Base-by-base conservation (phyloP, 345 rosid genomes). In the Alliaria petiolata region DNA sequence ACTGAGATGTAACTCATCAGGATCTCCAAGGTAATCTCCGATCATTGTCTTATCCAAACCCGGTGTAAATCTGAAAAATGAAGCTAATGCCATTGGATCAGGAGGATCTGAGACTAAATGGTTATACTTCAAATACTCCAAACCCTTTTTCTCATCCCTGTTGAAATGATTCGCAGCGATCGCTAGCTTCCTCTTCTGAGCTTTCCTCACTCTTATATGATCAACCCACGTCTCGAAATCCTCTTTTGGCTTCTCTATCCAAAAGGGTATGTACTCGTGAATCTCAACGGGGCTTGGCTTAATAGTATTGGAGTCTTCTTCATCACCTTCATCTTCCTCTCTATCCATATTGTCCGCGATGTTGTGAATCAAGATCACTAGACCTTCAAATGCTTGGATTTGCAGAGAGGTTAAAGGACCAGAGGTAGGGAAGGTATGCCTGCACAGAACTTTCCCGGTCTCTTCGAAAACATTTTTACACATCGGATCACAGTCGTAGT, bases 351-450 rank as follows among this genome's bases (percentile, higher is more conserved):
- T 83, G 28, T 85, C 95, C 0, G 97, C 88, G 7, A 95, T 89
- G 85, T 76, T 91, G 78, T 89, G 95, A 53, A 87, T 76, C 78
- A 91, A 62, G 61, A 89, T 88, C 26, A 88, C 82, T 14, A 95
- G 79, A 31, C 97, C 99, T 82, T 95, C 99, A 58, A 95, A 95
- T 6, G 99, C 95, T 83, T 95, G 97, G 65, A 91, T 68, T 54
- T 95, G 99, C 5, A 84, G 36, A 33, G 86, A 68, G 19, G 86
- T 82, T 64, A 84, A 69, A 12, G 89, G 90, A 38, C 85, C 86
- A 14, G 86, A 69, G 3, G 85, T 84, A 2, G 96, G 96, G 59
- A 89, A 95, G 3, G 99, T 85, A 11, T 86, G 90, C 75, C 83
- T 86, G 76, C 99, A 95, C 0, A 95, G 83, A 80, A 95, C 78